These are phyloP conservation scores for Lepiota subincarnata DNA, from an alignment of 768 basidiomycete species.

Conservation along the genomic window DNA sequence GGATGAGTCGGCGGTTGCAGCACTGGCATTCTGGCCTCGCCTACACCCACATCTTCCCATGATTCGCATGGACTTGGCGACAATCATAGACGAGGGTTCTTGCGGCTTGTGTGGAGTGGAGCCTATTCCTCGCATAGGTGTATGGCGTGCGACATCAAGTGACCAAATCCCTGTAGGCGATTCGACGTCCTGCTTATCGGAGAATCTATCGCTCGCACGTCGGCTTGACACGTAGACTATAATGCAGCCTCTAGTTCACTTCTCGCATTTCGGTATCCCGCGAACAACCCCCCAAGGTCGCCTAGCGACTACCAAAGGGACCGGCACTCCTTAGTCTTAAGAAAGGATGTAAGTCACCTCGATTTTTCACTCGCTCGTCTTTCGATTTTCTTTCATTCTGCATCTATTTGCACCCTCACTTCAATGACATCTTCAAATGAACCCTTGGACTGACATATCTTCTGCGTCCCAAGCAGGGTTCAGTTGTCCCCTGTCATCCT, in stretches of 20 bases:
- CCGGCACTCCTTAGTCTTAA: neutral
- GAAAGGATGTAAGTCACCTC: neutral
- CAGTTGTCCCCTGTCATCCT: neutral
- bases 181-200: slow-evolving; percentile 21
- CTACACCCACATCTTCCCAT: neutral
- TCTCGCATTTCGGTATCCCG: neutral
- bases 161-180: slow-evolving; percentile 22
- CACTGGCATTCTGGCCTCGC: neutral
- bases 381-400: neutral
- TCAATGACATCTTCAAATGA: neutral
- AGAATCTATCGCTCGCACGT: slow-evolving; percentile 30
- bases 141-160: slow-evolving; percentile 29
- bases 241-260: slow-evolving; percentile 6
- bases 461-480: neutral
- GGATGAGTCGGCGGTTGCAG: slow-evolving; percentile 3
- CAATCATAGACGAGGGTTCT: slow-evolving; percentile 5
- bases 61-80: slow-evolving; percentile 10
- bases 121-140: slow-evolving; percentile 6
- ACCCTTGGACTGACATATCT: slow-evolving; percentile 6
- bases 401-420: neutral
- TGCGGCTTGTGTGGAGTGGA: slow-evolving; percentile 8
- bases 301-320: neutral
- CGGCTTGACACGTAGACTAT: slow-evolving; percentile 30
- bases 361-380: neutral
- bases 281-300: neutral